Evolutionary conservation across 371 early-diverging fungal genomes (phyloP).

Genomic region (Vairimorpha ceranae): DNA sequence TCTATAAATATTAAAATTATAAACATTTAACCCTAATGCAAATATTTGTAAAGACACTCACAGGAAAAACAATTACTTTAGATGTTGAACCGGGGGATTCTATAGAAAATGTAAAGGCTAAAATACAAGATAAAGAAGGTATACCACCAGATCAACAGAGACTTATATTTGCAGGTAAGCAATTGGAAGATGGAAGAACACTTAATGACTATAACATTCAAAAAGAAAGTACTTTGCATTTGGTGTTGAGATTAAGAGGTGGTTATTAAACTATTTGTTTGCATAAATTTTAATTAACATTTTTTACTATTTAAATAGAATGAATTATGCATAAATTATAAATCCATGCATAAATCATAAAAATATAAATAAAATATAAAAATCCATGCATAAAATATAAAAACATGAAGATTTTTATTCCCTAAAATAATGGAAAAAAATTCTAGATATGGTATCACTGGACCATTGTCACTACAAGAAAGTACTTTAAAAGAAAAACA

Average conservation of each 20-base stretch:
- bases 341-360: too few relatives aligned
- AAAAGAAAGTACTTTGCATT: constrained; percentile 93
- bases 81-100: constrained; percentile 90
- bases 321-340: too few relatives aligned
- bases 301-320: too few relatives aligned
- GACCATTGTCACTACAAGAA: constrained; percentile 49
- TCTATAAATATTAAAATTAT: not conserved
- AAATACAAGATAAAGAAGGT: constrained; percentile 96
- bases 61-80: constrained; percentile 91
- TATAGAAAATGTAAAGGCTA: constrained; percentile 85
- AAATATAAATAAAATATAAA: too few relatives aligned
- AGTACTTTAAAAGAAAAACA: constrained; percentile 27
- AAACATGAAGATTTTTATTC: too few relatives aligned
- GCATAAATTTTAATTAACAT: too few relatives aligned
- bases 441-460: constrained; percentile 48
- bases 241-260: constrained; percentile 91
- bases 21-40: constrained; percentile 65
- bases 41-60: constrained; percentile 92
- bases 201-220: constrained; percentile 70
- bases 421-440: constrained; percentile 25
- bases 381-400: too few relatives aligned
- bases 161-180: constrained; percentile 97
- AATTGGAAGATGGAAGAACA: constrained; percentile 77
- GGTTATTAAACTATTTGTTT: constrained; percentile 65
- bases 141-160: constrained; percentile 99